Percentiles rank a stretch among this genome's conserved stretches.
Conservation (phyloP, 805 yeast genomes). For the Zygotorulaspora florentina region DNA sequence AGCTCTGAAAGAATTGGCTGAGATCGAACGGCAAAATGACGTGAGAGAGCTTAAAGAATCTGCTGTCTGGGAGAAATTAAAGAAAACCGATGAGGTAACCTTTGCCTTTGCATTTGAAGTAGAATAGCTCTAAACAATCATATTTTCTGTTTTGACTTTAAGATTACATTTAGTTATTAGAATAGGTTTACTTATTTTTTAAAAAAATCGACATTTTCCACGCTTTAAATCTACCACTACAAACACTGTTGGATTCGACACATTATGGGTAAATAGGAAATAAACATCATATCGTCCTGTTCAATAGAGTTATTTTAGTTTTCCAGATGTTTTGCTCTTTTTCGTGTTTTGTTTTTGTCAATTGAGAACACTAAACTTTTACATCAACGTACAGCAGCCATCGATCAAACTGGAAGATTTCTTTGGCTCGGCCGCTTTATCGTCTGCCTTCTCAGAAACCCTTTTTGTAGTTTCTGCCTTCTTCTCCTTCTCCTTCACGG, state of each 20-base stretch:
- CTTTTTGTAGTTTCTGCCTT: constrained; percentile 4
- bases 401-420: constrained; percentile 2
- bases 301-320: too few relatives aligned
- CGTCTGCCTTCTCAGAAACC: constrained; percentile 6
- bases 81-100: constrained; percentile 7
- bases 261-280: too few relatives aligned
- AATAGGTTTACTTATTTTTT: too few relatives aligned
- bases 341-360: neutral
- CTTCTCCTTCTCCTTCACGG: neutral
- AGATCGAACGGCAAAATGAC: constrained; percentile 34
- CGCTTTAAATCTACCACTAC: too few relatives aligned
- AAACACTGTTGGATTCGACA: too few relatives aligned
- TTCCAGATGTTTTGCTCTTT: neutral
- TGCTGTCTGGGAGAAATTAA: constrained; percentile 51
- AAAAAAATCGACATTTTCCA: too few relatives aligned
- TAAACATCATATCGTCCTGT: too few relatives aligned
- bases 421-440: constrained; percentile 5
- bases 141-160: neutral
- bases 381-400: constrained; percentile 17
- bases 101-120: constrained; percentile 6
- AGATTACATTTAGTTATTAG: too few relatives aligned
- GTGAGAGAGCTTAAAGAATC: constrained; percentile 37
- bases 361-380: neutral
- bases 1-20: constrained; percentile 36
- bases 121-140: neutral